Evolutionary conservation across 768 basidiomycete genomes (phyloP).

Genomic region (Lactarius hengduanensis): DNA sequence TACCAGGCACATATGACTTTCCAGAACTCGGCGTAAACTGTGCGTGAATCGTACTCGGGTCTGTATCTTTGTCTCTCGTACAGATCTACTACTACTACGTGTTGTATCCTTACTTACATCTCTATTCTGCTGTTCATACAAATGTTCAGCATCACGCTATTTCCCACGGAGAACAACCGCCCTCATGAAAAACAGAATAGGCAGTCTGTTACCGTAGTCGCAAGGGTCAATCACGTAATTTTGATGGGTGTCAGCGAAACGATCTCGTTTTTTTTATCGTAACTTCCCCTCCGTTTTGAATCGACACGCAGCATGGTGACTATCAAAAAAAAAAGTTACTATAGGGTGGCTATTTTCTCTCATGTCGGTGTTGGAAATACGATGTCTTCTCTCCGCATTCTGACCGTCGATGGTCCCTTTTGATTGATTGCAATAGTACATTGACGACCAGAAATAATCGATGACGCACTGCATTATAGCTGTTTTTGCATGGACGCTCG

Average conservation of each 20-base stretch:
- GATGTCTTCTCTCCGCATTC: not conserved
- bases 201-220: no score
- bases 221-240: not conserved
- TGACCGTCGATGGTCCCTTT: not conserved
- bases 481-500: not conserved
- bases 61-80: not conserved
- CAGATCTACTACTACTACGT: not conserved
- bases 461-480: not conserved
- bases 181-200: no score
- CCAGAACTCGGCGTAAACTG: slow-evolving; percentile 38
- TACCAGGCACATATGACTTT: slow-evolving; percentile 50
- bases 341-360: no score
- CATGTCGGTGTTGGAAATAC: not conserved
- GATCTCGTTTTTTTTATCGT: not conserved
- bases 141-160: slow-evolving; percentile 3
- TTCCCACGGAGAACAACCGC: no score
- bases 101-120: slow-evolving; percentile 14
- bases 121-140: slow-evolving; percentile 8
- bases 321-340: slow-evolving; percentile 34
- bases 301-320: no score
- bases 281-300: no score
- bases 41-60: slow-evolving; percentile 29
- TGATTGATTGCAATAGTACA: not conserved
- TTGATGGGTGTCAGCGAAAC: not conserved
- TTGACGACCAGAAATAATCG: not conserved